These are phyloP conservation scores for Epichloe gansuensis DNA, from an alignment of 2,329 filamentous ascomycete genomes.

Conservation along the genomic window DNA sequence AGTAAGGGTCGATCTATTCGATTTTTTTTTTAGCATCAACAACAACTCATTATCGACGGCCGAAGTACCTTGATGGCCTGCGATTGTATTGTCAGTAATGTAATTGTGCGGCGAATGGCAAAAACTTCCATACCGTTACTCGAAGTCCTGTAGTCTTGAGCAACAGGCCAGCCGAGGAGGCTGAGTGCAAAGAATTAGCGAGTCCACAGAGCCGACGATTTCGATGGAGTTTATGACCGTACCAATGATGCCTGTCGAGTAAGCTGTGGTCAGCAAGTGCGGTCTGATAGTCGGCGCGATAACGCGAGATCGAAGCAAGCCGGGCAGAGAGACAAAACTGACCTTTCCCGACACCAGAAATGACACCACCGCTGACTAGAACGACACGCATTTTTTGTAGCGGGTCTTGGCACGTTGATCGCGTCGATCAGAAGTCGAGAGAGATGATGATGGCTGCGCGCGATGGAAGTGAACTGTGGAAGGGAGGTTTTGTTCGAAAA, in stretches of 20 bases:
- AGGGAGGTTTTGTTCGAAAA: not conserved
- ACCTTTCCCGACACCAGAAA: slow-evolving; percentile 48
- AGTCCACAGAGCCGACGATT: not conserved
- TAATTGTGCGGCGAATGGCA: not conserved
- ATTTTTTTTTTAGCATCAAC: not conserved
- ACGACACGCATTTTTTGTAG: slow-evolving; percentile 15
- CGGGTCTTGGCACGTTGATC: not conserved
- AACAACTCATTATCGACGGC: not conserved
- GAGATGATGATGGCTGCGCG: not conserved
- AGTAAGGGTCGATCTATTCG: slow-evolving; percentile 33
- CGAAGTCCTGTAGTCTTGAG: slow-evolving; percentile 16
- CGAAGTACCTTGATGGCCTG: not conserved
- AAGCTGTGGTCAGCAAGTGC: not conserved
- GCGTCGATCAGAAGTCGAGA: not conserved
- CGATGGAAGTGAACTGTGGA: not conserved
- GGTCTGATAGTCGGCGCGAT: not conserved
- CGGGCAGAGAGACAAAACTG: slow-evolving; percentile 12
- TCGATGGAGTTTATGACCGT: not conserved
- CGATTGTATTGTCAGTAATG: not conserved
- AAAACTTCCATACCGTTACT: slow-evolving; percentile 10
- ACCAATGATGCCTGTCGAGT: slow-evolving; percentile 5
- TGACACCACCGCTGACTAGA: slow-evolving; percentile 30
- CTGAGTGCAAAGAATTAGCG: slow-evolving; percentile 20
- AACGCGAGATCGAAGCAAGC: not conserved
- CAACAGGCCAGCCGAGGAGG: slow-evolving; percentile 54